phyloP scores from a whole-genome alignment of 805 yeast genomes.

The Metschnikowia continentalis region DNA sequence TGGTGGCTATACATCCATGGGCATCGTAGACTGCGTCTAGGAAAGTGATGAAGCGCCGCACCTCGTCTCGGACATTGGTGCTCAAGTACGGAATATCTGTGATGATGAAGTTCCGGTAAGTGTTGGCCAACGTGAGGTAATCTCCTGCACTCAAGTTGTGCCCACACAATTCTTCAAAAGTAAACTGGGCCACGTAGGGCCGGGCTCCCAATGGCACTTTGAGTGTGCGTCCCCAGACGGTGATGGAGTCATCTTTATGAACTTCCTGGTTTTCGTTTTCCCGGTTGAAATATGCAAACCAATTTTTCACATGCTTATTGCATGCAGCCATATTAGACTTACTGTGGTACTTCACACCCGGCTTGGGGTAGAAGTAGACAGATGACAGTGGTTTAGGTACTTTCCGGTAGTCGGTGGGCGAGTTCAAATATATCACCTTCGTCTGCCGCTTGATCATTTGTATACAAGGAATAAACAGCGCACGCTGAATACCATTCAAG shows the following conservation, averaged over 20 bases:
- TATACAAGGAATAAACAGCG: slow-evolving; percentile 89
- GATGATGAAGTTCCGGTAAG: slow-evolving; percentile 74
- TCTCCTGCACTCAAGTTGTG: slow-evolving; percentile 90
- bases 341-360: slow-evolving; percentile 53
- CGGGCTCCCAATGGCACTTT: slow-evolving; percentile 72
- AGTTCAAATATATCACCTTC: slow-evolving; percentile 73
- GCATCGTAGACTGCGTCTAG: slow-evolving; percentile 94
- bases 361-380: slow-evolving; percentile 71
- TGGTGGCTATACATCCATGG: slow-evolving; percentile 82
- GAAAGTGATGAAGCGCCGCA: slow-evolving; percentile 89
- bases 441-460: slow-evolving; percentile 69
- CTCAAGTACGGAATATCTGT: slow-evolving; percentile 90
- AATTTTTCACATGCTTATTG: slow-evolving; percentile 57
- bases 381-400: slow-evolving; percentile 78
- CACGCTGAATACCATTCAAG: slow-evolving; percentile 90
- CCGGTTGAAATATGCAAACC: slow-evolving; percentile 80
- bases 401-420: slow-evolving; percentile 92
- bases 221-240: slow-evolving; percentile 87
- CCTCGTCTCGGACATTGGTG: slow-evolving; percentile 72
- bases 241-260: slow-evolving; percentile 26
- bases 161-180: slow-evolving; percentile 85
- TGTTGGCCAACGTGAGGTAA: slow-evolving; percentile 74
- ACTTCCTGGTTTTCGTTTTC: slow-evolving; percentile 36
- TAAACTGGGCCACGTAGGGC: slow-evolving; percentile 81
- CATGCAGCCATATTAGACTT: slow-evolving; percentile 49